Base-by-base conservation (phyloP, 2,329 filamentous ascomycete species). In the Paraphaeosphaeria sporulosa region DNA sequence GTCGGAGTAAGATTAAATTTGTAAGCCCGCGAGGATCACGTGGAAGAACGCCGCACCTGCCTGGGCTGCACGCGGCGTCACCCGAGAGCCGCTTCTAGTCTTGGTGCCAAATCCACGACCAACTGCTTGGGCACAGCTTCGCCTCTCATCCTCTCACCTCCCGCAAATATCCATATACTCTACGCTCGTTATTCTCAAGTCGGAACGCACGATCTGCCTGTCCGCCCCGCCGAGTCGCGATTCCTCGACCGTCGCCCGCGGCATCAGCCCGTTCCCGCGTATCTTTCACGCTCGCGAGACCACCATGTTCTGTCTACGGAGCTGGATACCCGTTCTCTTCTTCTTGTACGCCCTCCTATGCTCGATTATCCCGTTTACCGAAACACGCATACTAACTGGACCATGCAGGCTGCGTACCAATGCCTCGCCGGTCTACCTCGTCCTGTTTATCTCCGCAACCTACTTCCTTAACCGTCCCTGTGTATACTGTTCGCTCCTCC, bases 381-480 rank as follows among this genome's bases (percentile, higher is more conserved):
- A 15, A 19, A 15, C 13, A 13, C 15, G 13, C 32, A 53, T 60
- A 58, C 62, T 69, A 55, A 69, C 52, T 3, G 19, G n/a, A 19
- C n/a, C 13, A 19, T 21, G 5, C 30, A 73, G 71, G 55, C 60
- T 73, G 63, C 80, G 81, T 55, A 82, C 79, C 30, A 81, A 81
- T 63, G 79, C 81, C 32, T 80, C 81, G 5, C 82, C 82, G 12
- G 75, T 84, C 64, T 84, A 83, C 71, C 78, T 83, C 62, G 67
- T 82, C 63, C 78, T 83, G 74, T 84, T 83, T 75, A 78, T 99
- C 82, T 85, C 93, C 66, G 93, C 94, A 78, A 97, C 94, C 66
- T 98, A 97, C 84, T 92, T 96, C 80, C 89, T 99, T 71, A 96
- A 97, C 81, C 90, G 94, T 57, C 95, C 95, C 56, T 99, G 95